Evolutionary conservation across 176 grass and related monocot species (phyloP).

Genomic region (Aegilops bicornis): DNA sequence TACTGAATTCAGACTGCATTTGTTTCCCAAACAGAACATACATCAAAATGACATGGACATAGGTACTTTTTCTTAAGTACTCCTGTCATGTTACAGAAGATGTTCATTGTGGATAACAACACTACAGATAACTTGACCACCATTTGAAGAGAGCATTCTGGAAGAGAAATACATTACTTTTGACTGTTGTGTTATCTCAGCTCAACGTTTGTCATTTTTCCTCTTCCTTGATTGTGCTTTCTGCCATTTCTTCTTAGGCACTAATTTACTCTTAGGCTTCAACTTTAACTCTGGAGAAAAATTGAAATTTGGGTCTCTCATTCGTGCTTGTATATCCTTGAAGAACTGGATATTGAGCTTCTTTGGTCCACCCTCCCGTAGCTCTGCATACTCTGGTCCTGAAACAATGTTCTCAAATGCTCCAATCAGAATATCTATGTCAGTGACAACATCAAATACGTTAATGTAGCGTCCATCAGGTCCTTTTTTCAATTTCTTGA

Average conservation of each 20-base stretch:
- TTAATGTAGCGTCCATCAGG: slow-evolving; percentile 84
- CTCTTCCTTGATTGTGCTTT: slow-evolving; percentile 78
- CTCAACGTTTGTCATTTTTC: slow-evolving; percentile 80
- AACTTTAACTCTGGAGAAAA: slow-evolving; percentile 89
- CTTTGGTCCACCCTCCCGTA: slow-evolving; percentile 85
- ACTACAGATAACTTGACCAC: slow-evolving; percentile 28
- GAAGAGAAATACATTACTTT: slow-evolving; percentile 22
- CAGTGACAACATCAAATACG: slow-evolving; percentile 85
- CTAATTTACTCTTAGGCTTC: slow-evolving; percentile 89
- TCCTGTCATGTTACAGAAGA: slow-evolving; percentile 6
- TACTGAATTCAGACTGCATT: not conserved
- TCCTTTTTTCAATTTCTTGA: slow-evolving; percentile 93
- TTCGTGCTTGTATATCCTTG: slow-evolving; percentile 87
- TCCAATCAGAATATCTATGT: slow-evolving; percentile 95
- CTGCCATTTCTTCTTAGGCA: slow-evolving; percentile 94
- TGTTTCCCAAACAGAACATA: slow-evolving; percentile 12
- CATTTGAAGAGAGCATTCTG: slow-evolving; percentile 14
- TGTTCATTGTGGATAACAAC: slow-evolving; percentile 13
- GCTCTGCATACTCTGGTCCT: slow-evolving; percentile 80
- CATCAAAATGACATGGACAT: not conserved
- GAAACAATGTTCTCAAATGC: slow-evolving; percentile 96
- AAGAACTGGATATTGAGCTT: slow-evolving; percentile 96
- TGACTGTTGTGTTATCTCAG: slow-evolving; percentile 18
- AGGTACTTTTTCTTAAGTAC: not conserved
- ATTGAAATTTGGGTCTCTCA: slow-evolving; percentile 90